Base-by-base conservation (phyloP, 331 rosid species). In the Telfairia occidentalis region DNA sequence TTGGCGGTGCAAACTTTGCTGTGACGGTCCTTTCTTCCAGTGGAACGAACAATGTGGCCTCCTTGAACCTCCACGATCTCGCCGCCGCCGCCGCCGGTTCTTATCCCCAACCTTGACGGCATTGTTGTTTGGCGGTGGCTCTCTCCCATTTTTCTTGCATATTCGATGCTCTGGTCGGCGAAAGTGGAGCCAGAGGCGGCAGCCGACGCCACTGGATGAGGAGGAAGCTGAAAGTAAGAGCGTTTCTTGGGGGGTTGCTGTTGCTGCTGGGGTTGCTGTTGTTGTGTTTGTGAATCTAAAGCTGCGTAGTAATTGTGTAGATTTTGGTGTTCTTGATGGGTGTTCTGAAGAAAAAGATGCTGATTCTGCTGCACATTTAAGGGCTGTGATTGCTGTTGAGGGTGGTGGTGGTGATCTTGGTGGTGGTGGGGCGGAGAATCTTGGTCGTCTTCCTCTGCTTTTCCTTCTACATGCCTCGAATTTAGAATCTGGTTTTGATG, bases 1-100 rank as follows among this genome's bases (percentile, higher is more conserved):
- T 90, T 92, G 1, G 98, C 96, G 1, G 98, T 92, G 81, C 98
- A 92, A 9, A 92, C 96, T 74, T 92, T 92, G 85, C 98, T 92
- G 85, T 92, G 98, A 4, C 98, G 90, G 83, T 92, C 98, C 34
- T 92, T 92, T n/a, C 92, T 74, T 3, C 98, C 98, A 0, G 88
- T 90, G 26, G 98, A 85, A 32, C 91, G 82, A 28, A 92, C 89
- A 90, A 92, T 90, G 98, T 89, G 96, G 71, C 98, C 95, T 0
- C 97, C 97, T 80, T 91, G 92, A 4, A 89, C 90, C 82, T 92
- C 89, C 57, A 92, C 92, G 65, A 92, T 92, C 82, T 92, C 98
- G 26, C 90, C 89, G 5, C 82, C 66, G 23, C 83, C 74, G 38
- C 64, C 66, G 32, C 81, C 74, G 38, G 26, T 29, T 28, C 90